A percentile compares a stretch with the other conserved stretches of the same genome.
phyloP scores from a whole-genome alignment of 257 asterid genomes.

The Lycium ferocissimum region DNA sequence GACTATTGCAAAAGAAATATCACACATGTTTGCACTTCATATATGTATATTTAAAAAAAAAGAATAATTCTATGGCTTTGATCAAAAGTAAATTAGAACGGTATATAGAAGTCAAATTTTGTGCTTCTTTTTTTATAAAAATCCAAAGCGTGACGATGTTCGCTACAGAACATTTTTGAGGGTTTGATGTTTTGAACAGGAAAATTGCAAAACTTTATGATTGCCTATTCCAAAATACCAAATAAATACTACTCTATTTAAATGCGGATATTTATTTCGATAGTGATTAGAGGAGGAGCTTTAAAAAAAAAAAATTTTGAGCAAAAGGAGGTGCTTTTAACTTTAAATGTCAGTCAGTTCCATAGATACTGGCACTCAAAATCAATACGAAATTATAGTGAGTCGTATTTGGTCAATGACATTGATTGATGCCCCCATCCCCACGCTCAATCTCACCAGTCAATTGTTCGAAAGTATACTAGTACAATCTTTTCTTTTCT shows the following conservation, averaged over 20 bases:
- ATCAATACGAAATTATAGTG: background rate
- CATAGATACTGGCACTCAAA: background rate
- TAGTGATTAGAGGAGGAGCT: background rate
- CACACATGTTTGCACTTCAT: background rate
- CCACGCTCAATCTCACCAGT: background rate
- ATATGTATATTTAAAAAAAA: too few species aligned
- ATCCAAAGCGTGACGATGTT: background rate
- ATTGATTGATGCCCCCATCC: conserved; percentile 17
- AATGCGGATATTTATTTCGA: background rate
- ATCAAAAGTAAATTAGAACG: background rate
- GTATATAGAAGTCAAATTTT: background rate
- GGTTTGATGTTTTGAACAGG: background rate
- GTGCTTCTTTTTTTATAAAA: background rate
- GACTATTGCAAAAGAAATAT: background rate
- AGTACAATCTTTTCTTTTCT: too few species aligned
- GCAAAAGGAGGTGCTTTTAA: background rate
- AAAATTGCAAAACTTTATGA: background rate
- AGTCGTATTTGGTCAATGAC: background rate
- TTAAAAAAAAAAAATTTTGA: background rate
- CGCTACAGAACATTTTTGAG: too few species aligned
- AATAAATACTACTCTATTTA: background rate
- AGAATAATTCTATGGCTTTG: background rate
- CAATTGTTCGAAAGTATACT: background rate
- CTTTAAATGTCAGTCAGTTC: background rate
- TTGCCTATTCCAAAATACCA: background rate